A percentile compares a stretch with the other conserved stretches of the same genome.
Evolutionary conservation across 2,329 filamentous ascomycete genomes (phyloP).

Genomic region (Neofusicoccum parvum): DNA sequence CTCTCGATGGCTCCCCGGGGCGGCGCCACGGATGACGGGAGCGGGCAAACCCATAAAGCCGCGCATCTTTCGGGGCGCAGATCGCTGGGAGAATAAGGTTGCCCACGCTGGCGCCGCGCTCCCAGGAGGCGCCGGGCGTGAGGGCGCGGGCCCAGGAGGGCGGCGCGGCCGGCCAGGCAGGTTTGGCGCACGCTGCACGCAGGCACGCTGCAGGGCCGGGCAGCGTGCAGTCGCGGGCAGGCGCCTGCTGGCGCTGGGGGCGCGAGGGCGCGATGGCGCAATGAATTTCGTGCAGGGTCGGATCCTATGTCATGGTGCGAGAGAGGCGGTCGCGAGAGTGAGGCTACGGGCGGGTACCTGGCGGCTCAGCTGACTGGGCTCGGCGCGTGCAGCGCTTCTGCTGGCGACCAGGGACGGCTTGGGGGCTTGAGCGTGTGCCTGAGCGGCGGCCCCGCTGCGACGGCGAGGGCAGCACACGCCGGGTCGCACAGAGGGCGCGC

Average conservation of each 20-base stretch:
- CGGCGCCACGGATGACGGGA: constrained; percentile 7
- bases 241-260: background rate
- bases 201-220: background rate
- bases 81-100: background rate
- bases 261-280: constrained; percentile 6
- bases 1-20: background rate
- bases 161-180: background rate
- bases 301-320: constrained; percentile 13
- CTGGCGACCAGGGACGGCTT: background rate
- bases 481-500: constrained; percentile 18
- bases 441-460: constrained; percentile 8
- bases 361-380: constrained; percentile 9
- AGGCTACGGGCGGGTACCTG: constrained; percentile 5
- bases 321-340: background rate
- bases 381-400: constrained; percentile 11
- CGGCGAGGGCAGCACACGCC: constrained; percentile 12
- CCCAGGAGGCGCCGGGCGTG: constrained; percentile 6
- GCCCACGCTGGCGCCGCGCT: background rate
- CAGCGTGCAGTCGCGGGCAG: background rate
- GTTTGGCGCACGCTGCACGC: background rate
- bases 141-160: background rate
- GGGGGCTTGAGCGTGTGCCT: background rate
- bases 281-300: constrained; percentile 12
- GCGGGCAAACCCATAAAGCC: constrained; percentile 9
- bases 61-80: background rate